Evolutionary conservation across 2,329 filamentous ascomycete genomes (phyloP).

Genomic region (Microsporum canis): DNA sequence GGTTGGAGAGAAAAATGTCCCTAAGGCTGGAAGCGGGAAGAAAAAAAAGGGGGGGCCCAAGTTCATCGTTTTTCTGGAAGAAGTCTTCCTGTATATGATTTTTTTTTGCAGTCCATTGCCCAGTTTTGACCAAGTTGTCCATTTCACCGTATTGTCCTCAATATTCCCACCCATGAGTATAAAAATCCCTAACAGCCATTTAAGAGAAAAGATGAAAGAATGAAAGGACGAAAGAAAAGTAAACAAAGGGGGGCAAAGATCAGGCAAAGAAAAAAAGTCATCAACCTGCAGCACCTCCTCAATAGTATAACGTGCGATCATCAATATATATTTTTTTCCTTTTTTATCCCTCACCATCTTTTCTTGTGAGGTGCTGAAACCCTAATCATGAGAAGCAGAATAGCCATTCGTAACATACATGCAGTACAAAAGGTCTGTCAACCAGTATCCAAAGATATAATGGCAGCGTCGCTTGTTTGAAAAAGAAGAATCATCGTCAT

Average conservation of each 20-base stretch:
- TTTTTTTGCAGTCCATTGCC: neutral
- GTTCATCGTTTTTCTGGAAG: neutral
- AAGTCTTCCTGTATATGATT: conserved; percentile 1
- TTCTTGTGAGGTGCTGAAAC: conserved; percentile 3
- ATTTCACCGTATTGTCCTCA: conserved; percentile 3
- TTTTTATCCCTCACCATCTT: neutral
- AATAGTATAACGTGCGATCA: conserved; percentile 1
- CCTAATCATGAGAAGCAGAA: neutral
- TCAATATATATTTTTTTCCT: neutral
- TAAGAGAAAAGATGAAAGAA: neutral
- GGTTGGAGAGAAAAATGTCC: neutral
- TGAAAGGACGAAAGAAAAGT: neutral
- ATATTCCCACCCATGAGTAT: neutral
- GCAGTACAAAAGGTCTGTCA: neutral
- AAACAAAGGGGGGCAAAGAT: neutral
- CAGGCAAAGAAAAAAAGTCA: neutral
- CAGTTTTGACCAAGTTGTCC: conserved; percentile 1
- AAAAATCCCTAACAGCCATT: conserved; percentile 4
- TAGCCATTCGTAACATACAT: conserved; percentile 1
- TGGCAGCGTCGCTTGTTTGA: neutral
- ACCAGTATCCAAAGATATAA: neutral
- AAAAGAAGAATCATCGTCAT: neutral
- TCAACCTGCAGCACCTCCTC: neutral
- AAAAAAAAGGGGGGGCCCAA: neutral
- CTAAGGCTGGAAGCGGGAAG: neutral